Base-by-base conservation (phyloP, 352 stramenopile species). In the Phytophthora podocarpi region DNA sequence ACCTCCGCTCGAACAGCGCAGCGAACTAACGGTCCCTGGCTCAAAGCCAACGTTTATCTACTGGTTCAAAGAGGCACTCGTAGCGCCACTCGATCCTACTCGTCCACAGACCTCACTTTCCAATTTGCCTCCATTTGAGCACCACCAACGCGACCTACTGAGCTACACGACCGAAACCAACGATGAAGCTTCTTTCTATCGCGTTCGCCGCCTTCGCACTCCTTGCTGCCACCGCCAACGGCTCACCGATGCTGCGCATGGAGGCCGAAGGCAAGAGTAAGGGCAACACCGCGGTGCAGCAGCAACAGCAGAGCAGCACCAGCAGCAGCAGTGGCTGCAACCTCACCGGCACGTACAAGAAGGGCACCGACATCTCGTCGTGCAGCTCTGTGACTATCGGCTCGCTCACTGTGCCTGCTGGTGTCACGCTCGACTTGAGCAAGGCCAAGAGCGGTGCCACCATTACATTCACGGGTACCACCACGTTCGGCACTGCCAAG, bases 401-500 rank as follows among this genome's bases (percentile, higher is more conserved):
- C 3, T 45, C 56, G 12, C 48, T 80, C 6, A 57, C 52, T 13
- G 71, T 77, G 10, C 71, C 67, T 6, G 59, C 58, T 15, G 64
- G 68, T 2, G 59, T 69, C 32, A 80, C 57, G 2, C 46, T 80
- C 1, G 64, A 80, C 39, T 43, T 80, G 27, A 74, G 48, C 43
- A 65, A 58, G 5, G 31, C 61, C 16, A 61, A 67, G 42, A 42
- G 10, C 3, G 71, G 71, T 11, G 62, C 72, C 21, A 64, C 54
- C 20, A 76, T 80, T 23, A 59, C 56, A 0, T 74, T 80, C 50
- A 31, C 35, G 20, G 72, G 68, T 21, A 78, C 59, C 5, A 72
- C 65, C 1, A 80, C 63, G 10, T 80, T 80, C 45, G 68, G 55
- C 13, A 63, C 45, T 6, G 35, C 52, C 10, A 54, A 52, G 15